phyloP scores from a whole-genome alignment of 1,139 yeast species.

The Diutina ranongensis region DNA sequence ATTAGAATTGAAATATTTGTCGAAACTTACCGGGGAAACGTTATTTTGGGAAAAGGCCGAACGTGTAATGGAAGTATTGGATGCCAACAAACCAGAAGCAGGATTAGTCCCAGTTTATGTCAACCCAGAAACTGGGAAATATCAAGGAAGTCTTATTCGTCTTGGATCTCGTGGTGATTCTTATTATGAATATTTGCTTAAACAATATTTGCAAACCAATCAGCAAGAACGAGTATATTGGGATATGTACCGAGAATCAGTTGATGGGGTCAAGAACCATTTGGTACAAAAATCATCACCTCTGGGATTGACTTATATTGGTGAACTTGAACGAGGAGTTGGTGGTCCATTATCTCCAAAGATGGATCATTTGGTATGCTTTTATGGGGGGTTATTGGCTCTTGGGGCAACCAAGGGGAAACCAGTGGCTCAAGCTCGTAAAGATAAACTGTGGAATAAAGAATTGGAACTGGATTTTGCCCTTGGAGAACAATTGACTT shows the following conservation, averaged over 20 bases:
- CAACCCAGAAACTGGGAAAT: slow-evolving; percentile 63
- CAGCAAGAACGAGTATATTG: slow-evolving; percentile 49
- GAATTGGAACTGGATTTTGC: slow-evolving; percentile 41
- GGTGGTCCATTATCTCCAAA: slow-evolving; percentile 50
- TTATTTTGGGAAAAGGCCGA: slow-evolving; percentile 75
- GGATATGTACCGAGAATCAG: slow-evolving; percentile 68
- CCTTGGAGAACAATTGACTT: slow-evolving; percentile 65
- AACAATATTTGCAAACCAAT: slow-evolving; percentile 75
- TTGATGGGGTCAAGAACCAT: slow-evolving; percentile 60
- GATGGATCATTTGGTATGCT: slow-evolving; percentile 93
- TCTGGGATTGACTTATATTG: slow-evolving; percentile 53
- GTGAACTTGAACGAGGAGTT: slow-evolving; percentile 67
- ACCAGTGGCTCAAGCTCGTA: slow-evolving; percentile 39
- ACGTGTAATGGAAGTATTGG: slow-evolving; percentile 55
- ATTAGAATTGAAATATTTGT: slow-evolving; percentile 75
- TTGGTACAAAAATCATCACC: slow-evolving; percentile 55
- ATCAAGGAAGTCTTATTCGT: slow-evolving; percentile 53
- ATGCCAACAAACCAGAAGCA: slow-evolving; percentile 42
- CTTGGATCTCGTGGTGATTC: slow-evolving; percentile 91
- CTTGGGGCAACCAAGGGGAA: slow-evolving; percentile 81
- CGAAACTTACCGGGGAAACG: slow-evolving; percentile 69
- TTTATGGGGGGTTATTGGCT: slow-evolving; percentile 83
- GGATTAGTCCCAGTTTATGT: slow-evolving; percentile 81
- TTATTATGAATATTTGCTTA: slow-evolving; percentile 79
- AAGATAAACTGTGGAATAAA: slow-evolving; percentile 23